A percentile compares a stretch with the other conserved stretches of the same genome.
These are phyloP conservation scores for Xylariaceae sp. DNA, from an alignment of 2,329 filamentous ascomycete species.

Conservation along the genomic window DNA sequence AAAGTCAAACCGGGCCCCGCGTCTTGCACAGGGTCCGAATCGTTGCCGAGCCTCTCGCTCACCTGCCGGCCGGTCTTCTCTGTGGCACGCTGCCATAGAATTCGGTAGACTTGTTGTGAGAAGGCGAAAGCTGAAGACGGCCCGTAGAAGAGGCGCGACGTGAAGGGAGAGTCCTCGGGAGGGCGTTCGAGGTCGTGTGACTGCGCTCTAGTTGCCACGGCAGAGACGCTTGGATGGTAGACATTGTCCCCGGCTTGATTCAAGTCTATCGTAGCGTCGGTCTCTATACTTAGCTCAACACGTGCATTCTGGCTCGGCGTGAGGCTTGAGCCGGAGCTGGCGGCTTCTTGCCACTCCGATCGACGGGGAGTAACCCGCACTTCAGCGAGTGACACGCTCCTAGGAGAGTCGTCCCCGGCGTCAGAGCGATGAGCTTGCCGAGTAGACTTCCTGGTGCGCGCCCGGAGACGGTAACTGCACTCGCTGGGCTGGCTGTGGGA, in stretches of 20 bases:
- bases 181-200: neutral
- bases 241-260: slow-evolving; percentile 1
- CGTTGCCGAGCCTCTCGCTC: neutral
- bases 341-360: no score
- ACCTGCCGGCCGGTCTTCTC: neutral
- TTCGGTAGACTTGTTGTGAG: slow-evolving; percentile 10
- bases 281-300: no score
- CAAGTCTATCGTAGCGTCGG: neutral
- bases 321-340: no score
- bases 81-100: slow-evolving; percentile 2
- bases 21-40: slow-evolving; percentile 6
- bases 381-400: neutral
- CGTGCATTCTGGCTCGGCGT: no score
- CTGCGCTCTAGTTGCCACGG: neutral
- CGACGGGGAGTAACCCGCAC: neutral
- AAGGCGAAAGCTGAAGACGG: slow-evolving; percentile 12
- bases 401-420: neutral
- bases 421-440: neutral
- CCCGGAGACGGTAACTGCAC: slow-evolving; percentile 5
- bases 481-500: slow-evolving; percentile 4
- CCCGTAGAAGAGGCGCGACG: slow-evolving; percentile 10
- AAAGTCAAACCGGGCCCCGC: slow-evolving; percentile 8
- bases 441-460: slow-evolving; percentile 3
- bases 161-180: slow-evolving; percentile 4
- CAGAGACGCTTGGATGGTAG: slow-evolving; percentile 9